These are phyloP conservation scores for Microcyclospora pomicola DNA, from an alignment of 2,329 filamentous ascomycete genomes.

Conservation along the genomic window DNA sequence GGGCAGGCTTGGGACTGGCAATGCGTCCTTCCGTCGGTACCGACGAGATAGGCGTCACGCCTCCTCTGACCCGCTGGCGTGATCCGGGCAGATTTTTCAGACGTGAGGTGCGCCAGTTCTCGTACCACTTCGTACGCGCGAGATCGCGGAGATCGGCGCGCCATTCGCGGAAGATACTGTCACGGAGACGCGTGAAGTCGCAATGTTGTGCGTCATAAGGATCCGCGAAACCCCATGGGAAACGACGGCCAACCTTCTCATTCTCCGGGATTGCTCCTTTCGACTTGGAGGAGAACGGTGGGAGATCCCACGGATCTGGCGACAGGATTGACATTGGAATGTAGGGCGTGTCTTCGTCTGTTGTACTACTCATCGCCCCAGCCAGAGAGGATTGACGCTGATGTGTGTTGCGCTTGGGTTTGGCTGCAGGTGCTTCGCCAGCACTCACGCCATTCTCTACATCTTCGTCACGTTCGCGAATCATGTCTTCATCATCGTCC, in stretches of 20 bases:
- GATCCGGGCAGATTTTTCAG: slow-evolving; percentile 23
- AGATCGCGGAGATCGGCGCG: slow-evolving; percentile 78
- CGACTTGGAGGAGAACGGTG: slow-evolving; percentile 54
- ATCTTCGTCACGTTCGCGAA: slow-evolving; percentile 16
- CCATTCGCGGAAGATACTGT: slow-evolving; percentile 89
- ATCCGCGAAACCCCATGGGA: slow-evolving; percentile 94
- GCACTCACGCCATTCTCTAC: slow-evolving; percentile 25
- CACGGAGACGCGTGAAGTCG: slow-evolving; percentile 81
- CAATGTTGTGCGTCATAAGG: slow-evolving; percentile 85
- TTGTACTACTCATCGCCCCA: slow-evolving; percentile 20
- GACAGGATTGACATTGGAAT: slow-evolving; percentile 87
- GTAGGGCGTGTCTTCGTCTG: slow-evolving; percentile 44
- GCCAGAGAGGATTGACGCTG: slow-evolving; percentile 27
- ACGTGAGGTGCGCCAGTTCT: slow-evolving; percentile 68
- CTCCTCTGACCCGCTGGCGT: slow-evolving; percentile 16
- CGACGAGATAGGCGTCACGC: slow-evolving; percentile 22
- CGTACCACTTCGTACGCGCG: slow-evolving; percentile 86
- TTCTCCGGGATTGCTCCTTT: slow-evolving; percentile 2
- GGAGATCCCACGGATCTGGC: slow-evolving; percentile 69
- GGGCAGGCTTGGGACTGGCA: too few species aligned
- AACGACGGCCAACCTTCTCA: slow-evolving; percentile 61
- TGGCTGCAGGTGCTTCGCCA: slow-evolving; percentile 9
- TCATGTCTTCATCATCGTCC: slow-evolving; percentile 27
- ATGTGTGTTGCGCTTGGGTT: slow-evolving; percentile 16
- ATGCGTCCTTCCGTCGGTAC: slow-evolving; percentile 18